Percentiles rank a stretch among this genome's conserved stretches.
Conservation (phyloP, 2,329 filamentous ascomycete species). For the Didymellaceae sp. region DNA sequence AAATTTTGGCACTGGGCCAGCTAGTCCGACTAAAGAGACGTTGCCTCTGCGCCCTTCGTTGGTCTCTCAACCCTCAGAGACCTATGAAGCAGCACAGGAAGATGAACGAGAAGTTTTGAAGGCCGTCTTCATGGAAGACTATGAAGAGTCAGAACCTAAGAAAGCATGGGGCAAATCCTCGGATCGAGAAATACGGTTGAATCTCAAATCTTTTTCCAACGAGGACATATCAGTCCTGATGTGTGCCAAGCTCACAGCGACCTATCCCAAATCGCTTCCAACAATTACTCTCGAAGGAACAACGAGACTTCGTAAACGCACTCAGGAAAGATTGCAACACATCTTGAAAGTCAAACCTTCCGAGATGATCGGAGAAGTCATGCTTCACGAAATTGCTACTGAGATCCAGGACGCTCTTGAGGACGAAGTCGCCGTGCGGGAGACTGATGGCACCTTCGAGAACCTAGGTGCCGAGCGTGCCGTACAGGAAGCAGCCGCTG, state of each 20-base stretch:
- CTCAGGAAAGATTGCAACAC: constrained; percentile 72
- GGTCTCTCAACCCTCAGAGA: constrained; percentile 56
- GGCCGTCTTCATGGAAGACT: constrained; percentile 91
- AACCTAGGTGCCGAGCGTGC: constrained; percentile 90
- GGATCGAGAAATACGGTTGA: constrained; percentile 81
- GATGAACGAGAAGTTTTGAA: constrained; percentile 86
- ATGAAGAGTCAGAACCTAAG: constrained; percentile 72
- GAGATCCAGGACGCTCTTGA: constrained; percentile 75
- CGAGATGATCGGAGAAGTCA: constrained; percentile 66
- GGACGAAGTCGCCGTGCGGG: constrained; percentile 80
- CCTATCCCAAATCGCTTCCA: constrained; percentile 86
- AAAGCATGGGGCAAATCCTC: constrained; percentile 89
- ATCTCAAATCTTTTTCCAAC: constrained; percentile 75
- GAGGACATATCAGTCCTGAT: constrained; percentile 73
- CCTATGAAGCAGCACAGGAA: constrained; percentile 81
- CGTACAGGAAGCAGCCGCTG: constrained; percentile 76
- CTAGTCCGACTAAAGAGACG: constrained; percentile 37
- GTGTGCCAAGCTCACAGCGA: constrained; percentile 82
- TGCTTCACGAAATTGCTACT: constrained; percentile 68
- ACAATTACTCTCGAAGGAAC: constrained; percentile 72
- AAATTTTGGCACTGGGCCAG: constrained; percentile 27
- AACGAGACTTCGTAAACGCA: constrained; percentile 70
- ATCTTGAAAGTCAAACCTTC: constrained; percentile 74
- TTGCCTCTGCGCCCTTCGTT: constrained; percentile 42
- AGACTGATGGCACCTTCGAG: constrained; percentile 76